phyloP scores from a whole-genome alignment of 345 rosid genomes.

The Bruguiera sexangula region DNA sequence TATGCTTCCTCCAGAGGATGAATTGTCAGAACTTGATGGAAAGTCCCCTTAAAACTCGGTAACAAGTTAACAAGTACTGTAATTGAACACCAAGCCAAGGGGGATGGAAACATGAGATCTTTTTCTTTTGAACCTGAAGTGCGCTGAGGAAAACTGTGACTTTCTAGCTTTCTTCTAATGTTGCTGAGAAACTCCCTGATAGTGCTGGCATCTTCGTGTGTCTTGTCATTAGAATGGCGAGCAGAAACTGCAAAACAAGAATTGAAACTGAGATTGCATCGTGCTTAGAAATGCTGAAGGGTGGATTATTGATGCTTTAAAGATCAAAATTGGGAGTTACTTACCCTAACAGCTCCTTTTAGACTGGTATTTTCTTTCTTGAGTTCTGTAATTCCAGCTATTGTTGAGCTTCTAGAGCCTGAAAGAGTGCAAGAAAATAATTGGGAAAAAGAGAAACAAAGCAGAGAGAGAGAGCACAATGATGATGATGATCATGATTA shows the following conservation, averaged over 20 bases:
- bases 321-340: background rate
- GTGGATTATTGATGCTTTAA: background rate
- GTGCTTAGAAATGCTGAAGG: too few relatives aligned
- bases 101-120: too few relatives aligned
- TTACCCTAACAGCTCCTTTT: conserved; percentile 16
- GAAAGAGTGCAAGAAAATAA: background rate
- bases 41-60: background rate
- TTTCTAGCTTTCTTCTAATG: background rate
- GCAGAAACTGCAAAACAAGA: conserved; percentile 13
- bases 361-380: conserved; percentile 17
- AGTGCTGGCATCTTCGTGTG: conserved; percentile 16
- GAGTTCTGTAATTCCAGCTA: conserved; percentile 9
- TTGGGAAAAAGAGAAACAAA: background rate
- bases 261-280: too few relatives aligned
- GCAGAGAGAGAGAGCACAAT: background rate
- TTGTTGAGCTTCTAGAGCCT: conserved; percentile 20
- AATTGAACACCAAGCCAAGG: too few relatives aligned
- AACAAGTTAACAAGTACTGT: background rate
- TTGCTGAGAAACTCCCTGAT: conserved; percentile 19
- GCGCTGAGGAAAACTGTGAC: too few relatives aligned
- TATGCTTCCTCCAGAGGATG: conserved; percentile 7
- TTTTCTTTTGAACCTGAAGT: too few relatives aligned
- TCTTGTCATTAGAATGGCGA: conserved; percentile 11
- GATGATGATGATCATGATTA: background rate
- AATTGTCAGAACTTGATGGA: background rate